Base-by-base conservation (phyloP, 305 asterid genomes). In the Fraxinus ornus region DNA sequence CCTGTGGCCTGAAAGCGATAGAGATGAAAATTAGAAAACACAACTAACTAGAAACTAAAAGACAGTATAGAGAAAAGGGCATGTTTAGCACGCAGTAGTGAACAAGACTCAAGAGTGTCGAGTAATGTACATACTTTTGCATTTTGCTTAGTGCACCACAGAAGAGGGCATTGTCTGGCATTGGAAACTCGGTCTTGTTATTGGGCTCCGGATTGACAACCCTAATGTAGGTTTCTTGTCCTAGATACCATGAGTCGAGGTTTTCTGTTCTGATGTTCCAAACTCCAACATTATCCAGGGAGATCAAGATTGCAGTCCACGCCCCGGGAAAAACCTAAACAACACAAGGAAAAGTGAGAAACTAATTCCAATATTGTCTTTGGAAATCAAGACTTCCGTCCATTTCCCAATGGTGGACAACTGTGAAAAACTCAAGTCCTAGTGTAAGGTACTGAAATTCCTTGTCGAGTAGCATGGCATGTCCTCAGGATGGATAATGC, bases 231-330 rank as follows among this genome's bases (percentile, higher is more conserved):
- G 99, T 96, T 86, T 96, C 99, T 88, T 96, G 99, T 35, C 99
- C 99, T 7, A 91, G 95, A 82, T 90, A 94, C 99, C 99, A 96
- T 0, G 98, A 85, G 81, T 96, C 99, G 1, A 94, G 98, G 88
- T 94, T 96, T 66, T 96, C 99, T 24, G 99, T 90, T 88, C 99
- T 90, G 80, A 96, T 85, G 85, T 94, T 96, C 99, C 99, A 96
- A 39, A 94, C 88, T 62, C 99, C 99, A 3, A 93, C 98, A 3
- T 92, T 96, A 90, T 96, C 99, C 2, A 96, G 87, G 68, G 98
- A 96, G 82, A 94, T 87, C 75, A 93, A 88, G 70, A 96, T 83
- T 60, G 97, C 92, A 28, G 99, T 96, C 99, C 99, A 96, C n/a
- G 98, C 99, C 76, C 94, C 99, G 0, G 99, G 97, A 84, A 85